Conservation (phyloP, 495 filamentous ascomycete genomes). For the Cenococcum geophilum region DNA sequence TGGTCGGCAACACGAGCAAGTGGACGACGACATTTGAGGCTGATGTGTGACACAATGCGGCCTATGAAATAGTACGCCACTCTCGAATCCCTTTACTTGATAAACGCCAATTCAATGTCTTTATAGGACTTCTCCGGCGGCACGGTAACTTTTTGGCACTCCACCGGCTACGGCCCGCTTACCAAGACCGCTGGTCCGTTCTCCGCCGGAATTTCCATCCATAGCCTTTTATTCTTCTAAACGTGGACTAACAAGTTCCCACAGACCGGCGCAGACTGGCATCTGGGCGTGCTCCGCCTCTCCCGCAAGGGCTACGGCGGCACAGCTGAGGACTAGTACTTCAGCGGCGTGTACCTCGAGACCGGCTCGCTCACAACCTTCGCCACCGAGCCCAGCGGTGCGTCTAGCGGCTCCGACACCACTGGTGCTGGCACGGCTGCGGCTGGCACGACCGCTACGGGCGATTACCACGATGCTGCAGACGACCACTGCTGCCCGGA, state of each 20-base stretch:
- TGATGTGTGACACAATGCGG: conserved; percentile 67
- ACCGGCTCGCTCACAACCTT: conserved; percentile 53
- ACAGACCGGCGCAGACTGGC: conserved; percentile 63
- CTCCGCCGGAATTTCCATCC: conserved; percentile 51
- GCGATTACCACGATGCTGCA: background rate
- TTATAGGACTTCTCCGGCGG: conserved; percentile 49
- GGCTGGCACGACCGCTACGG: background rate
- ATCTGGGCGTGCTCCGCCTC: conserved; percentile 64
- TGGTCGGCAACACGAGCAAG: conserved; percentile 46
- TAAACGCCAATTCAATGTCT: conserved; percentile 41
- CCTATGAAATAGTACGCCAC: conserved; percentile 41
- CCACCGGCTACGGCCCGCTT: conserved; percentile 52
- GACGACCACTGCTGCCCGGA: too few species aligned
- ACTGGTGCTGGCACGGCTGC: background rate
- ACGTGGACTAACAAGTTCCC: background rate
- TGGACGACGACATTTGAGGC: conserved; percentile 50
- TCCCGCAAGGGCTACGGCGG: conserved; percentile 51
- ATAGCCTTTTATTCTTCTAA: background rate
- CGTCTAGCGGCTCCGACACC: background rate
- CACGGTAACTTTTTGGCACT: conserved; percentile 65
- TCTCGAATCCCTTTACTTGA: background rate
- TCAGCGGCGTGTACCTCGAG: conserved; percentile 67
- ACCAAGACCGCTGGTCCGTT: conserved; percentile 53
- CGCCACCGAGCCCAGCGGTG: conserved; percentile 45
- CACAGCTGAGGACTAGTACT: conserved; percentile 61